Conservation (phyloP, 352 stramenopile species). For the Pythium diclinum region DNA sequence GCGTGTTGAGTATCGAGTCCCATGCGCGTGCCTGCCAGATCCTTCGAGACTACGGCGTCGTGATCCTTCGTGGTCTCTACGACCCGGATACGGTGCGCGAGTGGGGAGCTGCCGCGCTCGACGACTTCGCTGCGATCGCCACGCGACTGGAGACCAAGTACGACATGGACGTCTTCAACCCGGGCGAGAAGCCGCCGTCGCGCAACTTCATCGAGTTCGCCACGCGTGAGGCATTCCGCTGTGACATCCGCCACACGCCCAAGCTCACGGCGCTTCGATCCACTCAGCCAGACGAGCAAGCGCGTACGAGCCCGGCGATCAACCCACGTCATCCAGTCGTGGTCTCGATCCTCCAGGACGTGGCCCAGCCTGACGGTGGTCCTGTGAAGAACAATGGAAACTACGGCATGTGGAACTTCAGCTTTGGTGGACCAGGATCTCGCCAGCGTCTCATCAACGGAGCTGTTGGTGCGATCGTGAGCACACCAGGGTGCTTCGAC, state of each 20-base stretch:
- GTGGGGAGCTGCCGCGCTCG: neutral
- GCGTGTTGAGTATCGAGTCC: neutral
- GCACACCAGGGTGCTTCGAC: neutral
- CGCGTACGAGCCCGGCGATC: neutral
- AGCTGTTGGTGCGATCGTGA: neutral
- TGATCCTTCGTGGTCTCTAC: neutral
- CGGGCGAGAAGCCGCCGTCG: neutral
- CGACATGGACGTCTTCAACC: neutral
- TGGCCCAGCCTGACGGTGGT: neutral
- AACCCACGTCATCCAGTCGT: neutral
- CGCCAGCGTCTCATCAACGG: neutral
- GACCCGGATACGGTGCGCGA: neutral
- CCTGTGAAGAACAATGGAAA: neutral
- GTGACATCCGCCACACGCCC: neutral
- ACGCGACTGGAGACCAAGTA: neutral
- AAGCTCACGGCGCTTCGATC: neutral
- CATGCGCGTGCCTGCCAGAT: neutral
- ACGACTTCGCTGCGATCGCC: neutral
- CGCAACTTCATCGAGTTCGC: conserved; percentile 2
- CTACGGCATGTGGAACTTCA: conserved; percentile 2
- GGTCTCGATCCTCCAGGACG: neutral
- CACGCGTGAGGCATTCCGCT: neutral
- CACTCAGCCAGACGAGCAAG: neutral
- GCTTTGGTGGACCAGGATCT: neutral
- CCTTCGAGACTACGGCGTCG: neutral